Evolutionary conservation across 495 filamentous ascomycete species (phyloP), one percentile per base, ranked within the genome.

Genomic region (Oidiodendron maius): DNA sequence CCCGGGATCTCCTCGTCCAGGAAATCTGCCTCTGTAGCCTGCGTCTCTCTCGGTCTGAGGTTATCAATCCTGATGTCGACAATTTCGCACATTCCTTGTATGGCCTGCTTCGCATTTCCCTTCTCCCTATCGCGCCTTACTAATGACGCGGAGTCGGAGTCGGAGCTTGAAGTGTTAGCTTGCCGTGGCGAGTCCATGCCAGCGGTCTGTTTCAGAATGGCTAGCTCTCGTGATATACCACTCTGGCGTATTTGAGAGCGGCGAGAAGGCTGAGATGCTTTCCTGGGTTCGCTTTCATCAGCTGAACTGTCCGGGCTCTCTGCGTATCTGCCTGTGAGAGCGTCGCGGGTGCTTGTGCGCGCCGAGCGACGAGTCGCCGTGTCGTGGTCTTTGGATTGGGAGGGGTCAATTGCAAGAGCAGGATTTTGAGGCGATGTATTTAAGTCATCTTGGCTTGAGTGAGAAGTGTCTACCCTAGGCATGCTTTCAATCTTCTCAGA

Each of bases 1-100:
- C 81, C 81, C 50, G 80, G 81, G 1, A 64, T 57, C 46, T 87
- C 83, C 46, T 84, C 81, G 52, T 93, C 87, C 3, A 94, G 60
- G 59, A 96, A 95, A 57, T 96, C 86, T 10, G 74, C 74, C 66
- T 91, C 89, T 17, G 74, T 76, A 54, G 76, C 85, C 34, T 83
- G 82, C n/a, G 67, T 71, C 55, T 93, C 90, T 1, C 69, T 75
- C 16, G 84, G 85, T 36, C 89, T 80, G 56, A 86, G 78, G 61
- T 94, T 91, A 59, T 95, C 90, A 43, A 96, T 84, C 16, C 79
- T 70, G 37, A 96, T 74, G 37, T 80, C 77, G n/a, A 96, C 88
- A 26, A 79, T 68, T 20, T 89, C 72, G 63, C 90, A 96, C 72
- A 89, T 72, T 1, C 89, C 87, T 39, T 93, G 89, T 13, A 83